Conservation (phyloP, 306 rosid species). For the Vicia villosa region DNA sequence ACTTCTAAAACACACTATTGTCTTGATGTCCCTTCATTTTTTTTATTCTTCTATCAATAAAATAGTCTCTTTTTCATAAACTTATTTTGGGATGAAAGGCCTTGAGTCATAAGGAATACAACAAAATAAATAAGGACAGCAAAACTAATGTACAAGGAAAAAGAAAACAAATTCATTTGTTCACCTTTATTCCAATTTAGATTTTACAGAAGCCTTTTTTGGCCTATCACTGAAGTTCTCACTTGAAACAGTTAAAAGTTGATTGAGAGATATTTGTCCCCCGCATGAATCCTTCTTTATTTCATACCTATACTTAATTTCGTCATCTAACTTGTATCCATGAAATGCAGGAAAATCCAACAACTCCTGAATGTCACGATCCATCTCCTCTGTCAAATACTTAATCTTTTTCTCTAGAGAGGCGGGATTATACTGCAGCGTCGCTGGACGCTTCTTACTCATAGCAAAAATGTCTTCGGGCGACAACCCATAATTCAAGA, state of each 20-base stretch:
- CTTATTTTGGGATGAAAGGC: no score
- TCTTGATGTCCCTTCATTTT: no score
- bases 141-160: conserved; percentile 21
- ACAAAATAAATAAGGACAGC: conserved; percentile 19
- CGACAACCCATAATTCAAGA: no score
- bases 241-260: conserved; percentile 66
- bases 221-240: conserved; percentile 46
- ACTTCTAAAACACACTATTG: no score
- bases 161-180: conserved; percentile 15
- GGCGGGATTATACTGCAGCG: conserved; percentile 62
- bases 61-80: no score
- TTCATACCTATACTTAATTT: conserved; percentile 79
- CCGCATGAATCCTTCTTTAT: conserved; percentile 45
- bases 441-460: conserved; percentile 76
- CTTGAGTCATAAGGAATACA: conserved; percentile 10
- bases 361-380: conserved; percentile 66
- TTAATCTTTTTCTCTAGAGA: conserved; percentile 72
- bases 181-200: conserved; percentile 33
- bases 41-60: no score
- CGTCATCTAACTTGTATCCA: conserved; percentile 70
- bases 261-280: no score
- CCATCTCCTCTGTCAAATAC: conserved; percentile 72
- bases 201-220: conserved; percentile 36
- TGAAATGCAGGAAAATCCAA: conserved; percentile 78
- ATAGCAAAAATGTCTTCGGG: no score